phyloP scores from a whole-genome alignment of 2,329 filamentous ascomycete species.

The Aspergillus flavus region DNA sequence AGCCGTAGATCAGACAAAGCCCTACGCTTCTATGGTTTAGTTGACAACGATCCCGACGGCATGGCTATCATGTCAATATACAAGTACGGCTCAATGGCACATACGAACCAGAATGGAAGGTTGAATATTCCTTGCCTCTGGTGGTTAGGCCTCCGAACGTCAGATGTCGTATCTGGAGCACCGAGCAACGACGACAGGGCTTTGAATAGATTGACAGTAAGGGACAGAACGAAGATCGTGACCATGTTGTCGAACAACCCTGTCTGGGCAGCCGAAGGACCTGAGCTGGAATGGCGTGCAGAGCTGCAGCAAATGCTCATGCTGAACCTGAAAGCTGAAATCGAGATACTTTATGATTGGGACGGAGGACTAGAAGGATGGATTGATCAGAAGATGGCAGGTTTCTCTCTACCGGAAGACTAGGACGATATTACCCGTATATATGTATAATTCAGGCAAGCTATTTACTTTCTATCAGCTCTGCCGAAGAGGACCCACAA shows the following conservation, averaged over 20 bases:
- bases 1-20: slow-evolving; percentile 23
- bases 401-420: slow-evolving; percentile 1
- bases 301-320: slow-evolving; percentile 65
- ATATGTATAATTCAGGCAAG: slow-evolving; percentile 5
- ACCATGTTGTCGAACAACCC: slow-evolving; percentile 55
- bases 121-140: slow-evolving; percentile 51
- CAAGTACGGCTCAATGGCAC: slow-evolving; percentile 61
- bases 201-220: slow-evolving; percentile 50
- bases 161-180: slow-evolving; percentile 38
- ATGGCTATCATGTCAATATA: slow-evolving; percentile 65
- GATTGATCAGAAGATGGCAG: slow-evolving; percentile 43
- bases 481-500: not conserved
- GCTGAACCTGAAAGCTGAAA: slow-evolving; percentile 64
- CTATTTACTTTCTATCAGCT: slow-evolving; percentile 3
- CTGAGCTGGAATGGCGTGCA: slow-evolving; percentile 48
- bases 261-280: slow-evolving; percentile 46
- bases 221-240: slow-evolving; percentile 58
- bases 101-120: slow-evolving; percentile 55
- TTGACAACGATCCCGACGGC: slow-evolving; percentile 66
- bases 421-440: slow-evolving; percentile 2
- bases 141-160: slow-evolving; percentile 61
- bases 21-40: slow-evolving; percentile 55
- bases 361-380: slow-evolving; percentile 46
- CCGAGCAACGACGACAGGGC: slow-evolving; percentile 25
- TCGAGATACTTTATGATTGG: slow-evolving; percentile 56